Base-by-base conservation (phyloP, 164 flowering plant genomes). In the Aristolochia fimbriata region DNA sequence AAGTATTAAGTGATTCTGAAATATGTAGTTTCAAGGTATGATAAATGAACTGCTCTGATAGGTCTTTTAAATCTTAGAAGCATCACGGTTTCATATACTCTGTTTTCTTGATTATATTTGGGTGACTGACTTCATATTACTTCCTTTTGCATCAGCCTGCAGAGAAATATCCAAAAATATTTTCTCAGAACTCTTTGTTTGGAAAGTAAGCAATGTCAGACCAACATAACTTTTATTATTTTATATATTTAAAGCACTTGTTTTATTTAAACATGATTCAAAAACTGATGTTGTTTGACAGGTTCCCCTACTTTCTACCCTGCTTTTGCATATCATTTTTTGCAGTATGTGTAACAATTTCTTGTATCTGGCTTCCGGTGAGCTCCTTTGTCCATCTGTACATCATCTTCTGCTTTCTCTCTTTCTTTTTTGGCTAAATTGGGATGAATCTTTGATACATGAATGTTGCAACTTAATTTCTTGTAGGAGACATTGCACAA, bases 301-400 rank as follows among this genome's bases (percentile, higher is more conserved):
- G 87, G 67, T 86, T 84, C 67, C 93, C 93, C 1, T 86, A 80
- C 70, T 73, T 82, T 45, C 59, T 86, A 50, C 89, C 93, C 19
- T 80, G 92, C 75, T 74, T 81, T 37, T 55, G 61, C 47, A 77
- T 76, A 60, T 83, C 92, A 22, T 7, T 72, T 15, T 74, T 76
- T 53, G 77, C 82, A 15, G 45, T 73, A 23, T 62, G 50, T 41
- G 84, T 76, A 46, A 43, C 56, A 23, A 21, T 81, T 33, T 62
- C 48, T 50, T 65, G 70, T 25, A 57, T 70, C 57, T 80, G 80
- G 79, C 72, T 85, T 49, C 88, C 85, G 31, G 88, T 83, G 77
- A 41, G 80, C 66, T 71, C 15, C 54, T 20, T 50, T 48, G 48
- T 17, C 19, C 31, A 49, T 49, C n/a, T 23, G 17, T 22, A 21